Evolutionary conservation across 768 basidiomycete genomes (phyloP).

Genomic region (Pluteus cervinus): DNA sequence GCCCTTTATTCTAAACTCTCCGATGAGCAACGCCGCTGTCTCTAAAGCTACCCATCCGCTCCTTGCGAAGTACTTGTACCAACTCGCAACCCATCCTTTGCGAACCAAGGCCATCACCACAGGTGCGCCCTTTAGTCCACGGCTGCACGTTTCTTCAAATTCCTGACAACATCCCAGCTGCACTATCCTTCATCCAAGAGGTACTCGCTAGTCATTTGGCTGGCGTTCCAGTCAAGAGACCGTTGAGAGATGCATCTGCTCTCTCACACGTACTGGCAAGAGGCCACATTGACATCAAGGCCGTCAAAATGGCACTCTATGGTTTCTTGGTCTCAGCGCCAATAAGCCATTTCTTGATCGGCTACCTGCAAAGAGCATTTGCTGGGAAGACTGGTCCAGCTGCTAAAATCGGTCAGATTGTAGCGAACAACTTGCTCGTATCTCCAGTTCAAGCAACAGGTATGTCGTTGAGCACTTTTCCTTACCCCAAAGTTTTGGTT

Average conservation of each 20-base stretch:
- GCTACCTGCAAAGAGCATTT: conserved; percentile 68
- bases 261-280: conserved; percentile 46
- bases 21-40: conserved; percentile 32
- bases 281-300: conserved; percentile 59
- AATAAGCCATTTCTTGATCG: conserved; percentile 68
- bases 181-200: conserved; percentile 70
- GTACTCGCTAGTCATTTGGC: conserved; percentile 72
- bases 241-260: conserved; percentile 48
- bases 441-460: conserved; percentile 71
- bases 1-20: conserved; percentile 11
- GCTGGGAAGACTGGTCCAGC: conserved; percentile 61
- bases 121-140: conserved; percentile 30
- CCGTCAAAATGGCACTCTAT: conserved; percentile 80
- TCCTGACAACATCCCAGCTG: conserved; percentile 22
- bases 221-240: conserved; percentile 44
- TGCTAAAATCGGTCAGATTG: conserved; percentile 64
- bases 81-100: conserved; percentile 64
- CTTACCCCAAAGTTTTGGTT: not conserved
- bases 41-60: conserved; percentile 35
- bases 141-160: not conserved
- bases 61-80: conserved; percentile 62
- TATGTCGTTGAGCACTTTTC: conserved; percentile 23
- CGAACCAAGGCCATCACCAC: conserved; percentile 79
- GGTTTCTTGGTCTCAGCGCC: conserved; percentile 84
- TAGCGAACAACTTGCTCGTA: conserved; percentile 71